phyloP scores from a whole-genome alignment of 352 stramenopile genomes.

The Phytopythium helicoides region DNA sequence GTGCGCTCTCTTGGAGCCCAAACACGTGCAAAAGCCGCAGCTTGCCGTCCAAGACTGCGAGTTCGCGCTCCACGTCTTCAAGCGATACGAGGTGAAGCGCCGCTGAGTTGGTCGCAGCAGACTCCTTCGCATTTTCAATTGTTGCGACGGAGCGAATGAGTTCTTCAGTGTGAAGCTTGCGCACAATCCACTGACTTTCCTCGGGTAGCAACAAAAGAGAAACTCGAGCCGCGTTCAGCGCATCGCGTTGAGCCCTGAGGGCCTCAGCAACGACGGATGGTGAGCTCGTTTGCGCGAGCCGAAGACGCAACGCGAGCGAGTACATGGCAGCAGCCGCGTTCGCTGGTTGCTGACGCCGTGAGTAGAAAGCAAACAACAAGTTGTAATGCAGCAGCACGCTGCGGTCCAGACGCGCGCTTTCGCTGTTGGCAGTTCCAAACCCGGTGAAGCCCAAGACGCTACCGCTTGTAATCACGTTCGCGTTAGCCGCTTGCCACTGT shows the following conservation, averaged over 20 bases:
- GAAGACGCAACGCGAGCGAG: slow-evolving; percentile 46
- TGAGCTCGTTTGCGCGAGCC: slow-evolving; percentile 35
- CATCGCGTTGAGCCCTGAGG: slow-evolving; percentile 60
- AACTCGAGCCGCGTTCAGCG: slow-evolving; percentile 47
- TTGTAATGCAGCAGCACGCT: slow-evolving; percentile 58
- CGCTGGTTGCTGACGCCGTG: slow-evolving; percentile 53
- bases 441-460: slow-evolving; percentile 6
- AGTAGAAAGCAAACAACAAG: slow-evolving; percentile 71
- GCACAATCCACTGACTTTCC: slow-evolving; percentile 63
- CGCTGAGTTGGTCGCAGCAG: slow-evolving; percentile 9
- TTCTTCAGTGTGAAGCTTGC: slow-evolving; percentile 69
- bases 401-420: slow-evolving; percentile 25
- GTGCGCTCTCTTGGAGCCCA: slow-evolving; percentile 47
- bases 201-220: slow-evolving; percentile 35
- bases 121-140: slow-evolving; percentile 8
- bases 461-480: slow-evolving; percentile 39
- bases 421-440: slow-evolving; percentile 1
- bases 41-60: slow-evolving; percentile 65
- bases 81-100: slow-evolving; percentile 60
- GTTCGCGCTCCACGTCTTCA: slow-evolving; percentile 55
- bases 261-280: slow-evolving; percentile 13
- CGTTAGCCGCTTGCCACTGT: slow-evolving; percentile 71
- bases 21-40: slow-evolving; percentile 42
- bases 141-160: slow-evolving; percentile 13
- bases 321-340: slow-evolving; percentile 66